phyloP scores from a whole-genome alignment of 345 rosid species.

The Psidium guajava region DNA sequence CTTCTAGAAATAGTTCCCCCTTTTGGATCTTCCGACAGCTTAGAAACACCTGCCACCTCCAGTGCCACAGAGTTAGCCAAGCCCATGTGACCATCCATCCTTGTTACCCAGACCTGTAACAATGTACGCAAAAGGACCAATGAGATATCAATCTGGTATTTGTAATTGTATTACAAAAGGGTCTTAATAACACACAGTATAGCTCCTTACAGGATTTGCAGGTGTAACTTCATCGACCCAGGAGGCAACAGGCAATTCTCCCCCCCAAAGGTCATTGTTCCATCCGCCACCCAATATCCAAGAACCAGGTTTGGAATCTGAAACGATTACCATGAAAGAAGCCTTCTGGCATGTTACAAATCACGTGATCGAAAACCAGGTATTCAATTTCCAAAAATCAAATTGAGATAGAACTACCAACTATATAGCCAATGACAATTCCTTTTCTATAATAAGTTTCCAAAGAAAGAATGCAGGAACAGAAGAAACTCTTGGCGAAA shows the following conservation, averaged over 20 bases:
- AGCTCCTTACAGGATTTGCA: conserved; percentile 55
- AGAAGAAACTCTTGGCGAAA: neutral
- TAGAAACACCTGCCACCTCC: conserved; percentile 49
- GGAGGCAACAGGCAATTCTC: conserved; percentile 66
- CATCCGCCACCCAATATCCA: conserved; percentile 95
- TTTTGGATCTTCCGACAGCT: conserved; percentile 44
- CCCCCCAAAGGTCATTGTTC: conserved; percentile 98
- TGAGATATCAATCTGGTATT: neutral
- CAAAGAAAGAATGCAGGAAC: neutral
- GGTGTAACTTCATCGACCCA: conserved; percentile 80
- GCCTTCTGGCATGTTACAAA: neutral
- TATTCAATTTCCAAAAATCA: neutral
- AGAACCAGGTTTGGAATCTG: conserved; percentile 51
- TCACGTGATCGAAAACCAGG: neutral
- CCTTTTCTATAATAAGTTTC: neutral
- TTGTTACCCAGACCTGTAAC: conserved; percentile 60
- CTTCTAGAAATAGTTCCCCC: conserved; percentile 62
- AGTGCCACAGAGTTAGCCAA: conserved; percentile 79
- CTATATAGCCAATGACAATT: neutral
- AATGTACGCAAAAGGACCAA: neutral
- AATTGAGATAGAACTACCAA: neutral
- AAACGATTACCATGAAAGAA: neutral
- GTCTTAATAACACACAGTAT: neutral
- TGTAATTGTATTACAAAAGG: neutral
- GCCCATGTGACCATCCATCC: conserved; percentile 96